These are phyloP conservation scores for Cladophialophora chaetospira DNA, from an alignment of 2,329 filamentous ascomycete species.

Conservation along the genomic window DNA sequence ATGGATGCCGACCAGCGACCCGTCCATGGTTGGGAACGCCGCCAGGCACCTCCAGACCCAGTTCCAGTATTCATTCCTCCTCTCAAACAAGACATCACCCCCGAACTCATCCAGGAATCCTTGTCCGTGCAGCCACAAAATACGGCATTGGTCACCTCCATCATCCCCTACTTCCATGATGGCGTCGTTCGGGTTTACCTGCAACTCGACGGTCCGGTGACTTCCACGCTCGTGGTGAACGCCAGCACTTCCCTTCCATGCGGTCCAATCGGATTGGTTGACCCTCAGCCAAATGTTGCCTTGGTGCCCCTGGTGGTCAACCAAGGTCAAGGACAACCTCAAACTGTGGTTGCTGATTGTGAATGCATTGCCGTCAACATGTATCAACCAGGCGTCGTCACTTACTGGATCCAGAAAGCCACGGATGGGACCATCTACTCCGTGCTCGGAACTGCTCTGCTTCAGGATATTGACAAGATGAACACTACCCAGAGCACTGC, in stretches of 20 bases:
- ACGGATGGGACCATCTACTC: conserved; percentile 28
- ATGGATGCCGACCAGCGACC: background rate
- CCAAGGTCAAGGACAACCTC: conserved; percentile 25
- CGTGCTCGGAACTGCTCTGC: conserved; percentile 28
- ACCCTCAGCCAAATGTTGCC: conserved; percentile 27
- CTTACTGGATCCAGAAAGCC: conserved; percentile 29
- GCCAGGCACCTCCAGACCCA: conserved; percentile 17
- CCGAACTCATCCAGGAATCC: conserved; percentile 28
- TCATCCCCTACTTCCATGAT: conserved; percentile 28
- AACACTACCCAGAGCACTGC: conserved; percentile 23
- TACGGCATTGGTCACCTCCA: conserved; percentile 28
- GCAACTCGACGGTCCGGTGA: conserved; percentile 29
- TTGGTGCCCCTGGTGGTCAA: conserved; percentile 29
- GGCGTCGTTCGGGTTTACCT: conserved; percentile 25
- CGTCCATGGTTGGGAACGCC: conserved; percentile 14
- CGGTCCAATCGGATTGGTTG: conserved; percentile 24
- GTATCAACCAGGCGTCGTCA: conserved; percentile 30
- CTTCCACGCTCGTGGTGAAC: conserved; percentile 29
- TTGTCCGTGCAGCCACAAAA: conserved; percentile 29
- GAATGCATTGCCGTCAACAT: conserved; percentile 33
- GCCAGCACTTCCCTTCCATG: conserved; percentile 29
- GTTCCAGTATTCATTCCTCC: conserved; percentile 30
- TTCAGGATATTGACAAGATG: conserved; percentile 31
- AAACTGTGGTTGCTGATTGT: conserved; percentile 29
- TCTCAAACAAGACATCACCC: conserved; percentile 31